These are phyloP conservation scores for Dictyophora rubrovolvata DNA, from an alignment of 768 basidiomycete genomes.

Conservation along the genomic window DNA sequence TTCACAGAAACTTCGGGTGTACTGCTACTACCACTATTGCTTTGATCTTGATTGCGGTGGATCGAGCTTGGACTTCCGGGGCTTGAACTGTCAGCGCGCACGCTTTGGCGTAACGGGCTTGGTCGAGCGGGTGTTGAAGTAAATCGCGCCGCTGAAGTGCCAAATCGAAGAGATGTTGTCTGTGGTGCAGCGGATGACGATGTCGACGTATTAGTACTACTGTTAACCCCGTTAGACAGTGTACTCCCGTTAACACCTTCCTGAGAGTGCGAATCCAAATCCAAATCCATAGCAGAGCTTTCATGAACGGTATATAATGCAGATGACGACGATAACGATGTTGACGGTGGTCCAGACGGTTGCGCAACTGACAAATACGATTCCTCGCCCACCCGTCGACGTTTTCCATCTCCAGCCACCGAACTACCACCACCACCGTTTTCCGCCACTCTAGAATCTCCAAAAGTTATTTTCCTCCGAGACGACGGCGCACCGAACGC, in stretches of 20 bases:
- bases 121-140: conserved; percentile 26
- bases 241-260: neutral
- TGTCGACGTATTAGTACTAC: neutral
- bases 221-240: neutral
- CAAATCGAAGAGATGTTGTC: neutral
- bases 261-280: neutral
- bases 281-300: neutral
- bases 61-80: neutral
- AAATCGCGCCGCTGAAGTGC: conserved; percentile 18
- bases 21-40: too few species aligned
- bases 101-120: conserved; percentile 8
- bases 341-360: conserved; percentile 13
- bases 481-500: conserved; percentile 44
- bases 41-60: too few species aligned
- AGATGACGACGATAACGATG: neutral
- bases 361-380: conserved; percentile 27
- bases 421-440: conserved; percentile 27
- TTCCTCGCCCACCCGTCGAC: conserved; percentile 48
- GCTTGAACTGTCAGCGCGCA: conserved; percentile 8
- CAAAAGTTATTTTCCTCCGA: conserved; percentile 33
- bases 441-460: conserved; percentile 24
- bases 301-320: neutral
- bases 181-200: conserved; percentile 18
- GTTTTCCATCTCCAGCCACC: conserved; percentile 27
- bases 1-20: neutral